Evolutionary conservation across 305 asterid genomes (phyloP), one percentile per base, ranked within the genome.

Genomic region (Stenogyne calaminthoides): DNA sequence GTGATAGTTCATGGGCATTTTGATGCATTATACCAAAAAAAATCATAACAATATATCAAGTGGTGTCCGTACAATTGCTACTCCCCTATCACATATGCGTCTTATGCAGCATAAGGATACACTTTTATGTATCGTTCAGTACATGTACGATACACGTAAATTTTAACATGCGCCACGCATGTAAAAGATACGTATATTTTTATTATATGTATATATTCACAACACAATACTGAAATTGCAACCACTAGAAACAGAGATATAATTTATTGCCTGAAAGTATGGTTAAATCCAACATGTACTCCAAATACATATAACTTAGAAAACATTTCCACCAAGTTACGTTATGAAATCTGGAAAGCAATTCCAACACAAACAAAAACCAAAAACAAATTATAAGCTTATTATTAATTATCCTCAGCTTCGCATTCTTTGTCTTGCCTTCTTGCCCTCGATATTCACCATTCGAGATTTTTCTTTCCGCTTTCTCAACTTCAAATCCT

Each of bases 401-500:
- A 46, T 42, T 19, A 3, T 19, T 65, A 67, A 32, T 60, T 58
- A 62, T 54, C 65, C 16, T 68, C 39, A 58, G 70, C 80, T 84
- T 64, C 74, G 71, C 32, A 44, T 70, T 74, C 76, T 83, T 47
- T 47, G 90, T 76, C 78, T 83, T 55, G 7, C 32, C 85, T 72
- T 85, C 49, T 67, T 57, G 39, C 81, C 81, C 46, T 80, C 89
- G 44, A 51, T 73, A 15, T 29, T 80, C 60, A 5, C 65, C 9
- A 5, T 9, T 36, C 57, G 40, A 62, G 67, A 1, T 74, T 65
- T 80, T 54, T 74, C 80, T 54, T 72, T 80, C 79, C 64, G 79
- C 71, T 74, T 89, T 68, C 77, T 70, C 8, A 67, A 36, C 72
- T 67, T 85, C 72, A 88, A 63, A 75, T 88, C 95, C 72, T 74